Conservation (phyloP, 2,329 filamentous ascomycete species). For the Amphichorda felina region DNA sequence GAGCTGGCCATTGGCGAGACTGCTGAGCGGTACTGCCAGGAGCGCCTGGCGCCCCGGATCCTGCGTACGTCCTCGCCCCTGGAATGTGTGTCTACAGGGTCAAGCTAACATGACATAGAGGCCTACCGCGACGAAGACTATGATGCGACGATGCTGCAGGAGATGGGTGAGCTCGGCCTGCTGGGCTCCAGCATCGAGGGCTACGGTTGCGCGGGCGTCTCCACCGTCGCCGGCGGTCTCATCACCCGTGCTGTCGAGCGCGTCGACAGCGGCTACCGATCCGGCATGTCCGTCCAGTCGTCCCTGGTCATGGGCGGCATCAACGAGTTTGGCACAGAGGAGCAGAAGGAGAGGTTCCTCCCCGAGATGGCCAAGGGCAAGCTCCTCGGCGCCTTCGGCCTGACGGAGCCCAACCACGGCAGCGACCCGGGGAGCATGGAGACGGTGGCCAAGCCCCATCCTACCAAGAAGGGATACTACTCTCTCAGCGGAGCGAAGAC, state of each 20-base stretch:
- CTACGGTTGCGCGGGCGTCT: slow-evolving; percentile 80
- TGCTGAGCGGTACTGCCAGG: slow-evolving; percentile 88
- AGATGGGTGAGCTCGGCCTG: slow-evolving; percentile 89
- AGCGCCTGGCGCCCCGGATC: slow-evolving; percentile 73
- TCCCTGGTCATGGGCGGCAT: slow-evolving; percentile 92
- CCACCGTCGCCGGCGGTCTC: slow-evolving; percentile 76
- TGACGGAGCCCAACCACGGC: slow-evolving; percentile 89
- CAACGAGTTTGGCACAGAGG: slow-evolving; percentile 72
- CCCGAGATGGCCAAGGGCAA: slow-evolving; percentile 74
- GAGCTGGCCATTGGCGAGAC: slow-evolving; percentile 84
- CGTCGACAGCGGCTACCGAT: slow-evolving; percentile 84
- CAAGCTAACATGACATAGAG: slow-evolving; percentile 37
- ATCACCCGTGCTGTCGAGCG: slow-evolving; percentile 86
- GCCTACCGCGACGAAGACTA: slow-evolving; percentile 78
- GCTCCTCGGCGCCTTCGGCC: slow-evolving; percentile 72
- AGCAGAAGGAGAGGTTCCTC: slow-evolving; percentile 77
- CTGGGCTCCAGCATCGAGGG: slow-evolving; percentile 78
- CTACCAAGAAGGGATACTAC: slow-evolving; percentile 72
- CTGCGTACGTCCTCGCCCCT: slow-evolving; percentile 46
- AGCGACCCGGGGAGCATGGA: slow-evolving; percentile 90
- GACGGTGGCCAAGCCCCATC: slow-evolving; percentile 72
- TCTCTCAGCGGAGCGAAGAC: slow-evolving; percentile 76
- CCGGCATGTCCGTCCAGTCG: slow-evolving; percentile 87
- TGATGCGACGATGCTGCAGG: slow-evolving; percentile 71
- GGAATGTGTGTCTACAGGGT: not conserved